These are phyloP conservation scores for Podospora pseudocomata DNA, from an alignment of 495 filamentous ascomycete species.

Conservation along the genomic window DNA sequence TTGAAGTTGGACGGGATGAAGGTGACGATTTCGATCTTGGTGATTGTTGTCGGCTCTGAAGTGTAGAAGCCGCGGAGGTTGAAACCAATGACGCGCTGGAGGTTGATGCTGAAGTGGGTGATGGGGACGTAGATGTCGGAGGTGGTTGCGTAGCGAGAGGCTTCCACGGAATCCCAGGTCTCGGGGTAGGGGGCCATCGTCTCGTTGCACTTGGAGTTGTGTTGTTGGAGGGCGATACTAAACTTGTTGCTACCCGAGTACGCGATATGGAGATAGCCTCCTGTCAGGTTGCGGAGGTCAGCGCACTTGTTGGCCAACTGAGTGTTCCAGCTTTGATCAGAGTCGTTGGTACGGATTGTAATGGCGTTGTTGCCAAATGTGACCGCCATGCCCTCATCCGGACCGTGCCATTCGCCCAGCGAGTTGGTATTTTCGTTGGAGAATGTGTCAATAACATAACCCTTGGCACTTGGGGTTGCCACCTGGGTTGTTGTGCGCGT, in stretches of 20 bases:
- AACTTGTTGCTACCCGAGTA: conserved; percentile 66
- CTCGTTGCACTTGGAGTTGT: conserved; percentile 62
- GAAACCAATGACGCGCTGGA: conserved; percentile 57
- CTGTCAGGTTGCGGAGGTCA: conserved; percentile 56
- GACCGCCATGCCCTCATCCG: conserved; percentile 51
- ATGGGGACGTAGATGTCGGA: conserved; percentile 70
- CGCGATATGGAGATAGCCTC: conserved; percentile 64
- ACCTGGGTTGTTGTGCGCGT: conserved; percentile 43
- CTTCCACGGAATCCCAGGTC: conserved; percentile 71
- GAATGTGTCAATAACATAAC: conserved; percentile 68
- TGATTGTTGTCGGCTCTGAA: conserved; percentile 48
- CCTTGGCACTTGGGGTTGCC: conserved; percentile 46
- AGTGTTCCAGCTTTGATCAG: conserved; percentile 67
- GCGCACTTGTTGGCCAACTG: conserved; percentile 59
- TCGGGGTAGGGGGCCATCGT: conserved; percentile 62
- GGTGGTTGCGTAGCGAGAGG: conserved; percentile 57
- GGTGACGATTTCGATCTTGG: conserved; percentile 62
- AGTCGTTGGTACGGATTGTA: conserved; percentile 60
- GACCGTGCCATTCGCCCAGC: conserved; percentile 68
- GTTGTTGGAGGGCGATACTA: conserved; percentile 66
- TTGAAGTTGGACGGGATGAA: conserved; percentile 48
- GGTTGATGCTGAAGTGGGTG: conserved; percentile 67
- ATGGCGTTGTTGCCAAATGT: conserved; percentile 50
- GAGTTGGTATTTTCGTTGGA: conserved; percentile 52
- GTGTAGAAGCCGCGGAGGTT: conserved; percentile 68